Base-by-base conservation (phyloP, 2,329 filamentous ascomycete species). In the Hypoxylon sp. region DNA sequence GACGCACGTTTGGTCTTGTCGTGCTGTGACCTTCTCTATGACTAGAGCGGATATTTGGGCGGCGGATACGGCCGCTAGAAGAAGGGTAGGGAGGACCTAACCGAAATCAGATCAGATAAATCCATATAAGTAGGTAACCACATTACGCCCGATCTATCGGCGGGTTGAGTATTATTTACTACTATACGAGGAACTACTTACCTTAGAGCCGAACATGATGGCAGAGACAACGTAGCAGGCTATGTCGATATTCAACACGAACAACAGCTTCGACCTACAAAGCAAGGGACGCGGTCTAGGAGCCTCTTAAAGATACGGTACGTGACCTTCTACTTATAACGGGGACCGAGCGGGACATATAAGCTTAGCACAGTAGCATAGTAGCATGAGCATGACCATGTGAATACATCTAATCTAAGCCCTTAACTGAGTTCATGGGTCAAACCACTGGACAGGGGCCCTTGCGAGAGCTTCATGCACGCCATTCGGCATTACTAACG, bases 1-100 rank as follows among this genome's bases (percentile, higher is more conserved):
- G 58, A 75, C 79, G 62, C 80, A 82, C 14, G 62, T 41, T 45
- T 67, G 30, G 53, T 63, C 45, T 59, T 68, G 48, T 48, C 65
- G 62, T 30, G 57, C 13, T 28, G 34, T 30, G 11, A 65, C 60
- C 57, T 46, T 67, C 52, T 73, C 71, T 1, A 72, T 63, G 45
- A 70, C 73, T 13, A 68, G 59, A 9, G 64, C 74, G 2, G 70
- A 72, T n/a, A 71, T 68, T 30, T 49, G 67, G 32, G 69, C 28
- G n/a, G 68, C 72, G 14, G 75, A 72, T 17, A 71, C 41, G n/a
- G 68, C 64, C 49, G 71, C 65, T 21, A 73, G 48, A 34, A 74
- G 56, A 25, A 72, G 25, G 38, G 65, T 50, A 11, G 67, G 32
- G 21, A 70, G 30, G 32, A 69, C 49, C 68, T 72, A 55, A 17